These are phyloP conservation scores for Discostella pseudostelligera DNA, from an alignment of 108 stramenopile genomes.

Conservation along the genomic window DNA sequence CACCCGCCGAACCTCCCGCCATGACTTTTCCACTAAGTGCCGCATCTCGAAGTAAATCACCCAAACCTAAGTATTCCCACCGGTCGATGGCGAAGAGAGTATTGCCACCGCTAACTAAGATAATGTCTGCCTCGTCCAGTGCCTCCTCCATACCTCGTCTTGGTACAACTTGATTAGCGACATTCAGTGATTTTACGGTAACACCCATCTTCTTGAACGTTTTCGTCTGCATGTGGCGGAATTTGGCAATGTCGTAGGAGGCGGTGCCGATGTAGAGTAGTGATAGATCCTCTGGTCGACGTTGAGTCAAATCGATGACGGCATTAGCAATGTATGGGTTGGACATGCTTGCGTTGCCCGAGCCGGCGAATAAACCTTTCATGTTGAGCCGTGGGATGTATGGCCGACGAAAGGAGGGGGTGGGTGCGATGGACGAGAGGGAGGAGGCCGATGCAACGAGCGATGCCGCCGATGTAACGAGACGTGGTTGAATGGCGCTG, in stretches of 20 bases:
- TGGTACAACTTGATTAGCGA: conserved; percentile 31
- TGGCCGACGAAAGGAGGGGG: conserved; percentile 31
- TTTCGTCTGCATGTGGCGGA: conserved; percentile 39
- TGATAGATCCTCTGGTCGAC: conserved; percentile 20
- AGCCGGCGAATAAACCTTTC: conserved; percentile 62
- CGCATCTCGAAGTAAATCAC: conserved; percentile 45
- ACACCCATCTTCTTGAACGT: conserved; percentile 45
- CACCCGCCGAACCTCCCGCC: conserved; percentile 80
- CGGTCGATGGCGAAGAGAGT: conserved; percentile 81
- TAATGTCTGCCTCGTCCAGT: conserved; percentile 56
- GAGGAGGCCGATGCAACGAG: conserved; percentile 10
- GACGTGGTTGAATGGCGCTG: conserved; percentile 1
- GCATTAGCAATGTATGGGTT: conserved; percentile 47
- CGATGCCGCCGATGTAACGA: conserved; percentile 3
- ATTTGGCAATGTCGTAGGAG: conserved; percentile 63
- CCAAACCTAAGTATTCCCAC: conserved; percentile 68
- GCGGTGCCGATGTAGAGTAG: conserved; percentile 74
- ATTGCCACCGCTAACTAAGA: conserved; percentile 82
- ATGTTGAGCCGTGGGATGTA: conserved; percentile 16
- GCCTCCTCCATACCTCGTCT: conserved; percentile 33
- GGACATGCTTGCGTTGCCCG: conserved; percentile 51
- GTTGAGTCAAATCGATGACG: conserved; percentile 41
- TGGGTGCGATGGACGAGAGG: conserved; percentile 15
- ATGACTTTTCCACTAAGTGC: conserved; percentile 54
- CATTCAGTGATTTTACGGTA: conserved; percentile 24